phyloP scores from a whole-genome alignment of 225 moss, liverwort and hornwort species.

The Sphagnum contortum region DNA sequence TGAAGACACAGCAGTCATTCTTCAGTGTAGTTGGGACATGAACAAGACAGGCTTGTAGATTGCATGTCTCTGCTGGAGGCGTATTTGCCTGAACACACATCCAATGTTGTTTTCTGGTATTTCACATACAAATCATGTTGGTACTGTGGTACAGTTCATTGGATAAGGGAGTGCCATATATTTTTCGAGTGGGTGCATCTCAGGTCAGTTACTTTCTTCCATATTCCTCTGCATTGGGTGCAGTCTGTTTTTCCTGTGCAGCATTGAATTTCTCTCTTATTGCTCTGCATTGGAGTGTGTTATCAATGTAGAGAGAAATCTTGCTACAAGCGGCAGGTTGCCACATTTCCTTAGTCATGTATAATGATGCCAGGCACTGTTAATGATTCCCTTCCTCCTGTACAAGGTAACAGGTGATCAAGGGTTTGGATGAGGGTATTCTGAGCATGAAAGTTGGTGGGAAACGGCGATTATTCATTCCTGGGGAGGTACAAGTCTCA shows the following conservation, averaged over 20 bases:
- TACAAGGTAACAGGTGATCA: conserved; percentile 26
- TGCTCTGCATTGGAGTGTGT: too few species aligned
- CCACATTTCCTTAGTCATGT: too few species aligned
- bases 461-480: conserved; percentile 39
- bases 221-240: background rate
- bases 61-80: too few species aligned
- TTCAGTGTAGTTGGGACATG: too few species aligned
- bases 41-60: too few species aligned
- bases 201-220: conserved; percentile 35
- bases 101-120: background rate
- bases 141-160: conserved; percentile 56
- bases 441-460: conserved; percentile 46
- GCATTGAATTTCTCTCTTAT: too few species aligned
- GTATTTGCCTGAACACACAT: too few species aligned
- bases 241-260: background rate
- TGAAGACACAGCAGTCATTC: too few species aligned
- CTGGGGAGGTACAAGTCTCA: conserved; percentile 29
- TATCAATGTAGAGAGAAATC: too few species aligned
- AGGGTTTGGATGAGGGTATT: conserved; percentile 54
- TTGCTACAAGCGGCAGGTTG: too few species aligned
- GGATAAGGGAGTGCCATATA: conserved; percentile 85
- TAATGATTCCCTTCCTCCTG: background rate
- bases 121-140: background rate
- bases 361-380: too few species aligned
- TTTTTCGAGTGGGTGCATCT: conserved; percentile 83